Conservation (phyloP, 305 asterid genomes). For the Ilex paraguariensis region DNA sequence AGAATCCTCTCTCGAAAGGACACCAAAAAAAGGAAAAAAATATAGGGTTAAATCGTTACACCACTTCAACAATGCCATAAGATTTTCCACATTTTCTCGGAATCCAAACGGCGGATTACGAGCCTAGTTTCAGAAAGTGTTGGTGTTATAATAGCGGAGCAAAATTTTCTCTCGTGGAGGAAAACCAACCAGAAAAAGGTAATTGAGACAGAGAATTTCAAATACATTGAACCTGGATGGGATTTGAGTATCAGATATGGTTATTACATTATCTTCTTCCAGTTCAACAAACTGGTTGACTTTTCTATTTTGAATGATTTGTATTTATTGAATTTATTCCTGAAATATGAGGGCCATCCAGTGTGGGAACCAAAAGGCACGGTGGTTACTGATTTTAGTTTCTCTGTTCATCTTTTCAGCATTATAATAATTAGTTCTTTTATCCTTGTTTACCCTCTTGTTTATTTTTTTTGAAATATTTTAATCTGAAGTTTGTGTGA, state of each 20-base stretch:
- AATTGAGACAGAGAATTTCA: no score
- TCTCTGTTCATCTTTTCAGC: background rate
- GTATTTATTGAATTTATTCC: background rate
- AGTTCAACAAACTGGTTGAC: background rate
- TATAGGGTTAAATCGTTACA: no score
- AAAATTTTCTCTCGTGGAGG: background rate
- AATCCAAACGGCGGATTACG: background rate
- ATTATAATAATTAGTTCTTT: background rate
- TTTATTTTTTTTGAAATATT: constrained; percentile 1
- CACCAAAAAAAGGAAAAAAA: no score
- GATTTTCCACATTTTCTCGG: background rate
- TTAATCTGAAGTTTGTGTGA: constrained; percentile 3
- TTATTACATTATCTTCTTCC: background rate
- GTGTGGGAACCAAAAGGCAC: constrained; percentile 12
- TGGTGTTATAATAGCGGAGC: background rate
- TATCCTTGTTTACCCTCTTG: background rate
- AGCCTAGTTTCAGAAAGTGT: no score
- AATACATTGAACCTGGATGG: background rate
- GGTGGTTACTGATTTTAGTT: constrained; percentile 6
- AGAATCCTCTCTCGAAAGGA: no score
- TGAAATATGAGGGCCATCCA: constrained; percentile 14
- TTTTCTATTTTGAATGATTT: background rate
- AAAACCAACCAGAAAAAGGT: no score
- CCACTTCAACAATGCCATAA: no score
- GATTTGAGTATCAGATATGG: no score